Conservation (phyloP, 371 early-diverging fungal species). For the Ordospora pajunii region DNA sequence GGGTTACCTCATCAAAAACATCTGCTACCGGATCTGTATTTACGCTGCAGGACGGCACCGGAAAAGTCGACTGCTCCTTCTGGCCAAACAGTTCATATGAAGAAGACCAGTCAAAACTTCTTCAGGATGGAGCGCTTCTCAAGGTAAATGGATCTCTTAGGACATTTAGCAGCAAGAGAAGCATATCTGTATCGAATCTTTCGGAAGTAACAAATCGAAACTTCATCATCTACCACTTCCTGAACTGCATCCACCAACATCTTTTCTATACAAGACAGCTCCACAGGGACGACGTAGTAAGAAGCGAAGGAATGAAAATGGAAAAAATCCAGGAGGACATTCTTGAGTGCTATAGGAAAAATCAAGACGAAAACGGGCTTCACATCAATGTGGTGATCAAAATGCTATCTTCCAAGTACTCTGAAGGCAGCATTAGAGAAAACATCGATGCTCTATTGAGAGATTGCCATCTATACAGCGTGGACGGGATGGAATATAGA, state of each 20-base stretch:
- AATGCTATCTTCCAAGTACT: constrained; percentile 47
- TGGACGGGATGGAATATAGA: constrained; percentile 44
- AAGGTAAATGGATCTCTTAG: constrained; percentile 43
- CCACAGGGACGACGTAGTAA: not conserved
- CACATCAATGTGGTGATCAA: constrained; percentile 40
- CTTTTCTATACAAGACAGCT: constrained; percentile 20
- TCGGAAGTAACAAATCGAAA: constrained; percentile 37
- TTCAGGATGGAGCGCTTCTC: constrained; percentile 28
- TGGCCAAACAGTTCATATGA: constrained; percentile 46
- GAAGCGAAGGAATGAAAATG: not conserved
- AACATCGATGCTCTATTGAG: constrained; percentile 38
- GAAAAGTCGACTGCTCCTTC: constrained; percentile 34
- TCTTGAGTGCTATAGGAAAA: constrained; percentile 39
- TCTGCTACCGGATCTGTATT: constrained; percentile 42
- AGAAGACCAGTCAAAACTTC: constrained; percentile 7
- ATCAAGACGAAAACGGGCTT: constrained; percentile 50
- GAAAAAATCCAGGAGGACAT: constrained; percentile 49
- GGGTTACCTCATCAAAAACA: constrained; percentile 10
- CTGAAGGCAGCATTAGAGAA: constrained; percentile 34
- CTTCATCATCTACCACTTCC: constrained; percentile 38
- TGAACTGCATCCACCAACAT: constrained; percentile 30
- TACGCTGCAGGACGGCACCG: constrained; percentile 48
- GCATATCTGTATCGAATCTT: constrained; percentile 24
- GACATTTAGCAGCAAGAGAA: constrained; percentile 35
- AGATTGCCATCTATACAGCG: constrained; percentile 45